A percentile compares a stretch with the other conserved stretches of the same genome.
Conservation (phyloP, 192 early-diverging fungal species). For the Podila epigama region DNA sequence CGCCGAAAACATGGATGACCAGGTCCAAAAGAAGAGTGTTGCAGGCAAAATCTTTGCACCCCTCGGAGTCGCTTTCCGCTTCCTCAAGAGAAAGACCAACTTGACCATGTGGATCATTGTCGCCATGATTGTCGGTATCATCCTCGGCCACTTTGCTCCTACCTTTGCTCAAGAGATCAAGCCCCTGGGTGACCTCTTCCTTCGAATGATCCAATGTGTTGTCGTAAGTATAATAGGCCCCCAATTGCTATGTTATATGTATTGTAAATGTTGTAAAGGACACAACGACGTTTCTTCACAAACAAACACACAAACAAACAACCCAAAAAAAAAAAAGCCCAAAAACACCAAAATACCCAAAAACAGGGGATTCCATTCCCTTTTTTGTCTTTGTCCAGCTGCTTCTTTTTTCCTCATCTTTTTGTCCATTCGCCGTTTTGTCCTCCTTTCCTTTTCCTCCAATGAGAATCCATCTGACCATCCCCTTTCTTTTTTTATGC, state of each 20-base stretch:
- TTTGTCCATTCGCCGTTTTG: background rate
- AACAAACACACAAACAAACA: background rate
- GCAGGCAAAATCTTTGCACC: slow-evolving; percentile 15
- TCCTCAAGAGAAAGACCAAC: slow-evolving; percentile 44
- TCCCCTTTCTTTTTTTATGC: background rate
- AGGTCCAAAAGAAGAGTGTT: background rate
- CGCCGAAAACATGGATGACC: too few relatives aligned
- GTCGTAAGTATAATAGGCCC: slow-evolving; percentile 31
- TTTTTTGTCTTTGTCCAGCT: background rate
- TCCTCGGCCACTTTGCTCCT: slow-evolving; percentile 59
- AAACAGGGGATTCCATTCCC: background rate
- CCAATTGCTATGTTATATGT: background rate
- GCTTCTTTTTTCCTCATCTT: background rate
- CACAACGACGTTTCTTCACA: background rate
- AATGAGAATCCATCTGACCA: too few relatives aligned
- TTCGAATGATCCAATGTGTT: slow-evolving; percentile 61
- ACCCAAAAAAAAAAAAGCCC: too few relatives aligned
- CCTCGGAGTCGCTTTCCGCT: slow-evolving; percentile 8
- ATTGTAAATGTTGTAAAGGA: background rate
- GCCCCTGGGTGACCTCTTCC: slow-evolving; percentile 57
- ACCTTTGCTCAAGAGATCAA: slow-evolving; percentile 48
- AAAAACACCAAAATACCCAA: too few relatives aligned
- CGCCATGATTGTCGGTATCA: slow-evolving; percentile 54
- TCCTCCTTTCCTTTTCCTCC: too few relatives aligned
- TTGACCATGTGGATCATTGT: slow-evolving; percentile 63